Conservation (phyloP, 345 rosid species). For the Cardiospermum halicacabum region DNA sequence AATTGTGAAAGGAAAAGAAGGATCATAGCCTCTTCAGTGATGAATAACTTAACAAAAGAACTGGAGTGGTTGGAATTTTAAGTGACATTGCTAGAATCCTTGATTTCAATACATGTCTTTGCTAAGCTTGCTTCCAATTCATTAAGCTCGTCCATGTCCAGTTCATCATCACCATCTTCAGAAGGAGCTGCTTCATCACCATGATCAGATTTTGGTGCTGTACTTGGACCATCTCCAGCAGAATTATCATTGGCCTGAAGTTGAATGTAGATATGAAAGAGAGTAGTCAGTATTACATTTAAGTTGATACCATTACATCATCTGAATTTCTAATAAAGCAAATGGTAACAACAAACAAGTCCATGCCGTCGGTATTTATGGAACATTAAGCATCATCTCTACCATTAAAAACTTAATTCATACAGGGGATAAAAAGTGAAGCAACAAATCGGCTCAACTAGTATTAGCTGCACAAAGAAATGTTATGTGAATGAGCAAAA, state of each 20-base stretch:
- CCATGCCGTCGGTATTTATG: background rate
- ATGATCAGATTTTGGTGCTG: conserved; percentile 16
- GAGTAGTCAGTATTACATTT: background rate
- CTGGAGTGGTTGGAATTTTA: conserved; percentile 9
- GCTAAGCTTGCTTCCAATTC: conserved; percentile 77
- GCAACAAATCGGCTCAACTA: background rate
- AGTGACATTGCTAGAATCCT: conserved; percentile 27
- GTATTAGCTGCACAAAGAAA: background rate
- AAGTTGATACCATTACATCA: background rate
- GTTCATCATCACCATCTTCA: conserved; percentile 40
- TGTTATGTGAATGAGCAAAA: background rate
- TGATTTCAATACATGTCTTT: conserved; percentile 57
- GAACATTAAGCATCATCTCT: background rate
- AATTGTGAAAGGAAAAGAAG: background rate
- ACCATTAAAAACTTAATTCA: background rate
- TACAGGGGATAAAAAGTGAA: background rate
- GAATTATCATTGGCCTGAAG: conserved; percentile 30
- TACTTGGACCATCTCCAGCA: conserved; percentile 26
- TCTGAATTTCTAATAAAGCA: background rate
- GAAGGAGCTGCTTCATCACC: conserved; percentile 18
- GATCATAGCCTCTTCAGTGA: conserved; percentile 21
- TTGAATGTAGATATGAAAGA: background rate
- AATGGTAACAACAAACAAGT: background rate
- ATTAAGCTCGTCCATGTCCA: conserved; percentile 74
- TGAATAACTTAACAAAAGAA: conserved; percentile 8